Conservation (phyloP, 768 basidiomycete species). For the Austroboletus eburneus region DNA sequence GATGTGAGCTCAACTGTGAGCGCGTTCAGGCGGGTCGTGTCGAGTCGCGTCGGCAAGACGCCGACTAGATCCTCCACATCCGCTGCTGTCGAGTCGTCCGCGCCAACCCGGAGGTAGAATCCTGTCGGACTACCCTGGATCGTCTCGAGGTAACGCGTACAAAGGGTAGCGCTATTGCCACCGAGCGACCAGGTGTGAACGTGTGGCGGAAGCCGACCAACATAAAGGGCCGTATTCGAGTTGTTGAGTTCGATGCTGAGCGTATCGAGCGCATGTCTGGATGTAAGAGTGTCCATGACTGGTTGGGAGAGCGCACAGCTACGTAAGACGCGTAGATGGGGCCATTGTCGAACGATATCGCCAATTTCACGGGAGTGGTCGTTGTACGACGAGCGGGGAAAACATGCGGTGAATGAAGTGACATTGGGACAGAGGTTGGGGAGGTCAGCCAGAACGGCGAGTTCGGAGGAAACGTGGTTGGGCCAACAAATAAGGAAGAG, state of each 20-base stretch:
- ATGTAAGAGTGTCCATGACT: conserved; percentile 16
- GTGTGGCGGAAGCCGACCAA: conserved; percentile 16
- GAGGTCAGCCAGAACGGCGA: conserved; percentile 17
- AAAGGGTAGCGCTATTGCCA: conserved; percentile 20
- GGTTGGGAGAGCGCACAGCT: conserved; percentile 20
- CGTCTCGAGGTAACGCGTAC: conserved; percentile 19
- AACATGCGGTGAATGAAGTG: conserved; percentile 22
- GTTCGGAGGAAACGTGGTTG: conserved; percentile 17
- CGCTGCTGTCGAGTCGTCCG: conserved; percentile 19
- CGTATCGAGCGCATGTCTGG: conserved; percentile 12
- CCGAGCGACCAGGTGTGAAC: conserved; percentile 21
- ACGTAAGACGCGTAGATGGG: conserved; percentile 12
- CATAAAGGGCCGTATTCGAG: conserved; percentile 14
- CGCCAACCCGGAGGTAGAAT: conserved; percentile 22
- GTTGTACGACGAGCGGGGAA: conserved; percentile 25
- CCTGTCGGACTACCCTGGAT: conserved; percentile 13
- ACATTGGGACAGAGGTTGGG: conserved; percentile 24
- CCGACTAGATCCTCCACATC: conserved; percentile 15
- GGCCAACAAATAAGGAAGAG: conserved; percentile 25
- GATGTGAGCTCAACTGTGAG: conserved; percentile 24
- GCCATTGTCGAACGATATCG: conserved; percentile 20
- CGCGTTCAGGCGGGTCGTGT: conserved; percentile 6
- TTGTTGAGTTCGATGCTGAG: conserved; percentile 28
- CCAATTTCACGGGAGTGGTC: conserved; percentile 26
- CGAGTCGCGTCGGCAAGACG: conserved; percentile 10